Conservation (phyloP, 2,329 filamentous ascomycete species). For the Podosphaera aphanis region DNA sequence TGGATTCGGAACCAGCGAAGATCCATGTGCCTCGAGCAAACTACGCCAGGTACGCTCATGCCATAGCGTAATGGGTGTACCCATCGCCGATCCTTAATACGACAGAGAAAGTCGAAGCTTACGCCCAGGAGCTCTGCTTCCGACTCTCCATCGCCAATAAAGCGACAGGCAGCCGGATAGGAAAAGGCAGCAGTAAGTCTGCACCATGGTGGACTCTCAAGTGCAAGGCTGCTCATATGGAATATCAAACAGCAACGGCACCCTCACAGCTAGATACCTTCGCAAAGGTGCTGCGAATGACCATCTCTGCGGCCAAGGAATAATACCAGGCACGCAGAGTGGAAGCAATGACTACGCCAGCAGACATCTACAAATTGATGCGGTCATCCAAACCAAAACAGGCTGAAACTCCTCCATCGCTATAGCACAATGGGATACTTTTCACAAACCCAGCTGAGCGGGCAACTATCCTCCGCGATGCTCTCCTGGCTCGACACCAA, state of each 20-base stretch:
- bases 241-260: background rate
- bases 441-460: too few species aligned
- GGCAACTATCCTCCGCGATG: too few species aligned
- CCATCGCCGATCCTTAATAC: background rate
- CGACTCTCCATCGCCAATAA: background rate
- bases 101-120: background rate
- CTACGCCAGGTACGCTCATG: background rate
- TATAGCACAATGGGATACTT: too few species aligned
- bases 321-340: too few species aligned
- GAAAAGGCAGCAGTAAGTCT: background rate
- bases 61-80: background rate
- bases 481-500: too few species aligned
- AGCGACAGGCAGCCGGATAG: background rate
- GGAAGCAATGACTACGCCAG: too few species aligned
- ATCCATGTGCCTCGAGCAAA: background rate
- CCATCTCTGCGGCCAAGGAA: too few species aligned
- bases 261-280: background rate
- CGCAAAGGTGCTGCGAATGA: background rate
- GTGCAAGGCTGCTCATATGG: background rate
- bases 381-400: too few species aligned
- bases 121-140: too few species aligned
- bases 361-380: too few species aligned
- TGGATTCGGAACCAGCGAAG: background rate
- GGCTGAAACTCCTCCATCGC: too few species aligned
- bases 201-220: background rate